Base-by-base conservation (phyloP, 177 flowering plant species). In the Vitis hybrid region DNA sequence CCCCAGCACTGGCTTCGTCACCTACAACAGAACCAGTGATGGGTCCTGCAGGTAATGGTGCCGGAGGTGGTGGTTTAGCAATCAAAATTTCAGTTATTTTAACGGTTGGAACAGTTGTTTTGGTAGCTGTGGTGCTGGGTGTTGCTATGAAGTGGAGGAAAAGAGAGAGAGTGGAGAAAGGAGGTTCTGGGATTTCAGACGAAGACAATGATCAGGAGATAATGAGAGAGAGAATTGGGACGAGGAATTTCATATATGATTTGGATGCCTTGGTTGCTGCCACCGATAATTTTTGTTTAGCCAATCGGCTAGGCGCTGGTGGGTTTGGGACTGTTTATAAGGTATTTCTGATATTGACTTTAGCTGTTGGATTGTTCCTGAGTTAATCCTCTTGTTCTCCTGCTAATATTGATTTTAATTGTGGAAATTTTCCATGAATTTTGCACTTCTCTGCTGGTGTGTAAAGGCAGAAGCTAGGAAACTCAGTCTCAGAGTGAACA, bases 261-360 rank as follows among this genome's bases (percentile, higher is more conserved):
- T 24, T 21, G 63, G 63, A 60, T 24, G 27, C 10, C 9, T 60
- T 60, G 35, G 46, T 60, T 3, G 63, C 63, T 60, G 63, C 63
- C 24, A 60, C 63, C 12, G 63, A 60, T 60, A 60, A 60, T 24
- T 60, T 60, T 27, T 60, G 40, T 24, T 30, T 24, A 6, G 11
- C 12, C 0, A 60, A 60, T 14, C 46, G 46, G 46, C 63, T 60
- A 11, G 63, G 63, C 13, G 27, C 40, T 11, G 63, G 63, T 24
- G 63, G 63, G 30, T 60, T 60, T 60, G 63, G 63, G 6, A 60
- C 40, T 2, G 63, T 60, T 11, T 60, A 60, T 24, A 60, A 60
- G 63, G 63, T 60, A 16, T 8, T 40, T 6, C 48, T 40, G 48
- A 40, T 40, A 8, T 59, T 21, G 8, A 14, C 30, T 60, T 27